phyloP scores from a whole-genome alignment of 1,139 yeast species.

The Arxiozyma slooffiae region DNA sequence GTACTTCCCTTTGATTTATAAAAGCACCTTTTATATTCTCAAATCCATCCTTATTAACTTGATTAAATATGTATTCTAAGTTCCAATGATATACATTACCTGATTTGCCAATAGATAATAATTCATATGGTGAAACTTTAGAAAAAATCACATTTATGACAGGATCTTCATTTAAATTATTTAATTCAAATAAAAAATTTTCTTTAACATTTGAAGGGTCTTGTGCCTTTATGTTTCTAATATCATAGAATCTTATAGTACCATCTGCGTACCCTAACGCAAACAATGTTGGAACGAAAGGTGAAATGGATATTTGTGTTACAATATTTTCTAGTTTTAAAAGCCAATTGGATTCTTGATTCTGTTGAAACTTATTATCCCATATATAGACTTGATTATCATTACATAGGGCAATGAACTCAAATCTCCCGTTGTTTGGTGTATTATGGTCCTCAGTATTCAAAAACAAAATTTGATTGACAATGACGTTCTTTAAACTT shows the following conservation, averaged over 20 bases:
- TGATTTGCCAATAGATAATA: slow-evolving; percentile 23
- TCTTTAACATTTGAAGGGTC: slow-evolving; percentile 11
- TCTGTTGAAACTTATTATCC: neutral
- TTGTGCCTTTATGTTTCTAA: slow-evolving; percentile 18
- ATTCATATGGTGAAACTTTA: slow-evolving; percentile 17
- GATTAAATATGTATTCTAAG: slow-evolving; percentile 15
- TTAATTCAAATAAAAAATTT: slow-evolving; percentile 13
- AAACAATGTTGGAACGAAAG: slow-evolving; percentile 20
- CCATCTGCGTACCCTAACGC: slow-evolving; percentile 26
- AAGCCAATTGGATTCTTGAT: slow-evolving; percentile 12
- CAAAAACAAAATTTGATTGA: slow-evolving; percentile 20
- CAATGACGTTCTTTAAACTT: neutral
- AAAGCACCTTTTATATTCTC: slow-evolving; percentile 12
- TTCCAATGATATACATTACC: slow-evolving; percentile 31
- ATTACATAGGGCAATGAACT: slow-evolving; percentile 20
- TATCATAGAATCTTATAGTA: slow-evolving; percentile 26
- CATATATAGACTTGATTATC: slow-evolving; percentile 13
- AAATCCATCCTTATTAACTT: slow-evolving; percentile 11
- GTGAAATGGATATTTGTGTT: slow-evolving; percentile 18
- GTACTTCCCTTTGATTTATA: slow-evolving; percentile 14
- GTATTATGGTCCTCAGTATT: slow-evolving; percentile 10
- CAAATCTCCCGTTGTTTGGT: neutral
- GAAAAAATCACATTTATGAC: slow-evolving; percentile 24
- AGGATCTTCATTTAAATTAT: slow-evolving; percentile 20
- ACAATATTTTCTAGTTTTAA: slow-evolving; percentile 16